Evolutionary conservation across 1,139 yeast genomes (phyloP), one percentile per base, ranked within the genome.

Genomic region (Hansenula sp.): DNA sequence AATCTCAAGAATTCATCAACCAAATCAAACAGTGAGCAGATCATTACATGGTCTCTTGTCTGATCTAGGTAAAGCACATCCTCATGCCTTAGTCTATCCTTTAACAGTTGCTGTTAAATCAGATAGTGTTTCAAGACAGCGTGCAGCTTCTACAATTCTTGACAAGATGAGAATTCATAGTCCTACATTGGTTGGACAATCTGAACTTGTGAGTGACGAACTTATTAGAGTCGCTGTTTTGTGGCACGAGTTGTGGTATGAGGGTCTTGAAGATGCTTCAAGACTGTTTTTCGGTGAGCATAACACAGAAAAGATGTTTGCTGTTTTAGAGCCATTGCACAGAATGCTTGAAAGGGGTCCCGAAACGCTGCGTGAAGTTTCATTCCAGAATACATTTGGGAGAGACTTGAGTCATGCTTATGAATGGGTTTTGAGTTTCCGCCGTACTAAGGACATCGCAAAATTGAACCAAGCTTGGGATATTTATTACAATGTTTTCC

Each of bases 221-320:
- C 75, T 94, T 45, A 90, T 94, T 48, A 70, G 98, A 50, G 96
- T 89, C 14, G 97, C 97, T 1, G 97, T 92, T 2, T 67, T 92
- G 47, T 90, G 98, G 97, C 96, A 89, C 55, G 99, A 94, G 57
- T 85, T 85, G 60, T 94, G 99, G 98, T 90, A 90, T 55, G 98
- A 90, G 64, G 97, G 96, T 2, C 69, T 94, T 31, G 99, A 94
- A 59, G 97, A 92, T 66, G 98, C 98, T 1, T 89, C 96, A 4
- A 73, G 97, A 45, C 75, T 86, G 41, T 94, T 85, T 67, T 92
- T 89, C 62, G 96, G 96, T 29, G 98, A 94, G 47, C 94, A 88
- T 54, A 88, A 92, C 57, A 85, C 94, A 10, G 96, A 89, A 43
- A 89, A 88, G 59, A 94, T 92, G 97, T 85, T 85, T 63, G 82